Evolutionary conservation across 805 yeast species (phyloP), one percentile per base, ranked within the genome.

Genomic region (Ascoidea tarda): DNA sequence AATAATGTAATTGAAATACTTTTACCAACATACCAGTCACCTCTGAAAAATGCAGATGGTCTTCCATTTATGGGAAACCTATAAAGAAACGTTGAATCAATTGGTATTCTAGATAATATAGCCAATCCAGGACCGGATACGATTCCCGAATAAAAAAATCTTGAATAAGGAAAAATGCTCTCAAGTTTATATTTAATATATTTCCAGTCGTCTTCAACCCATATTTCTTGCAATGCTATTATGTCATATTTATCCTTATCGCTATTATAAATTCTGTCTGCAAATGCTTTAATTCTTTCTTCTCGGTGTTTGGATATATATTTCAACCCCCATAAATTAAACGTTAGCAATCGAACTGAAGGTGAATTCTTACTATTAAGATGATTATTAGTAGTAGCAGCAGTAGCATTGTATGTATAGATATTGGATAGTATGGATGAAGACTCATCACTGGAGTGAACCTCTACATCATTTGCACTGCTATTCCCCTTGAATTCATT

Each of bases 11-110:
- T 79, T 0, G 95, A 84, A 16, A 88, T 78, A 6, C 91, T 77
- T 63, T 93, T 93, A 6, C 99, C 99, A 28, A 93, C 99, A 59
- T 78, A 87, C 96, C 97, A 93, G 65, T 93, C 99, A 45, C 99
- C 99, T 54, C 98, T 71, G 70, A 79, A 84, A 57, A 93, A 83
- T 0, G 99, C 99, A 47, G 88, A 79, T 1, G 98, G 96, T 51
- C 96, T 72, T 1, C 99, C 99, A 65, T 91, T 93, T 56, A 93
- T 78, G 0, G 97, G 95, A 62, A 87, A 93, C 21, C 95, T 70
- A 62, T 86, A 84, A 49, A 93, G 66, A 62, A 84, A 86, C 0
- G 96, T 79, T 14, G 81, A 77, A 50, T 75, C 82, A 45, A 93
- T 88, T 3, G 97, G 96, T 56, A 85, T 77, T 58, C 85, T 81